Base-by-base conservation (phyloP, 495 filamentous ascomycete genomes). In the Aspergillus kassunensis region DNA sequence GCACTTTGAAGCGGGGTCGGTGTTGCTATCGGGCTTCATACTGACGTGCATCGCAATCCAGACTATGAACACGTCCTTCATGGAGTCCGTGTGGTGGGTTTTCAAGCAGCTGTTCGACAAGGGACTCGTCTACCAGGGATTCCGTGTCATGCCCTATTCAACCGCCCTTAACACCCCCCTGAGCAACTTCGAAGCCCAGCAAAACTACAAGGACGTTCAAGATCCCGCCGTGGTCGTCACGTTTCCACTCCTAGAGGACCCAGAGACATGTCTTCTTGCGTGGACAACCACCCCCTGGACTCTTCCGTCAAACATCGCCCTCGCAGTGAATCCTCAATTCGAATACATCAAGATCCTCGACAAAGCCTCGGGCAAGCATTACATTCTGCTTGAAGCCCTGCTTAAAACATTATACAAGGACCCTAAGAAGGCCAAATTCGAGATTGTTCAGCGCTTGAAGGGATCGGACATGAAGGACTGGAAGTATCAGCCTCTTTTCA, bases 201-300 rank as follows among this genome's bases (percentile, higher is more conserved):
- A 96, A 63, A 96, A 97, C 65, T 95, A 96, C 70, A 90, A 95
- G 68, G 91, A 96, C 65, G 82, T 89, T 5, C 89, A 90, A 55
- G 92, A 97, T 59, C 91, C 92, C 16, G 90, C 92, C n/a, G 75
- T 96, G 33, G 88, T 96, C 10, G 86, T 96, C 4, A 82, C 85
- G 2, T 97, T 96, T 65, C 92, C 92, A 2, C 74, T 97, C 3
- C 52, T 90, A 23, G 75, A 84, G 29, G 88, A 90, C 48, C 83
- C 88, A 1, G 71, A 86, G 45, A 95, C 90, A 4, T 80, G 72
- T 44, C 73, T 96, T 33, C 76, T 96, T 31, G 89, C 89, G 18
- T 96, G 91, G 90, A 96, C 95, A 1, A 98, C 92, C 4, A 97
- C 93, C 3, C 92, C 93, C 0, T 98, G 93, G 93, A 97, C 92